Conservation (phyloP, 306 rosid genomes). For the Mimosa bimucronata region DNA sequence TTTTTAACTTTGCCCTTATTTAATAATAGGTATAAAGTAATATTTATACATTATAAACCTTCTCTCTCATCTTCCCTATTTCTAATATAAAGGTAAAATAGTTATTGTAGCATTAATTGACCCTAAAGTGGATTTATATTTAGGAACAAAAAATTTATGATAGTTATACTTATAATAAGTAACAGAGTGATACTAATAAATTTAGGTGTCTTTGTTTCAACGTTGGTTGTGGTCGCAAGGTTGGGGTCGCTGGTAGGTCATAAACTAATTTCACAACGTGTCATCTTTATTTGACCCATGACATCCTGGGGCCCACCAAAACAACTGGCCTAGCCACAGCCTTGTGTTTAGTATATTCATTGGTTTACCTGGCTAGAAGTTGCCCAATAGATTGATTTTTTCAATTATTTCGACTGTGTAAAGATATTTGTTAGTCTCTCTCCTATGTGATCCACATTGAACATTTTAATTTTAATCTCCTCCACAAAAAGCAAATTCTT, state of each 20-base stretch:
- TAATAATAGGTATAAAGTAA: no score
- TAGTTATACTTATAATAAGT: no score
- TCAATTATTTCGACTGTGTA: background rate
- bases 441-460: constrained; percentile 14
- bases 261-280: constrained; percentile 25
- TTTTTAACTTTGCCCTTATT: no score
- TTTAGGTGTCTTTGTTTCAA: background rate
- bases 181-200: background rate
- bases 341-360: constrained; percentile 35
- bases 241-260: no score
- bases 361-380: constrained; percentile 11
- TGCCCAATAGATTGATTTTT: constrained; percentile 11
- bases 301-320: constrained; percentile 31
- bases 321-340: constrained; percentile 42
- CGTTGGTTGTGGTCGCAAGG: background rate
- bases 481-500: constrained; percentile 34
- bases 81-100: no score
- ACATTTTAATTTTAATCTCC: constrained; percentile 36
- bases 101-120: no score
- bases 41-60: no score
- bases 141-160: no score
- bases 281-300: constrained; percentile 42
- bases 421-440: background rate
- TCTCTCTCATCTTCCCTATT: no score
- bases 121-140: no score